Evolutionary conservation across 495 filamentous ascomycete species (phyloP).

Genomic region (Aspergillus baeticus): DNA sequence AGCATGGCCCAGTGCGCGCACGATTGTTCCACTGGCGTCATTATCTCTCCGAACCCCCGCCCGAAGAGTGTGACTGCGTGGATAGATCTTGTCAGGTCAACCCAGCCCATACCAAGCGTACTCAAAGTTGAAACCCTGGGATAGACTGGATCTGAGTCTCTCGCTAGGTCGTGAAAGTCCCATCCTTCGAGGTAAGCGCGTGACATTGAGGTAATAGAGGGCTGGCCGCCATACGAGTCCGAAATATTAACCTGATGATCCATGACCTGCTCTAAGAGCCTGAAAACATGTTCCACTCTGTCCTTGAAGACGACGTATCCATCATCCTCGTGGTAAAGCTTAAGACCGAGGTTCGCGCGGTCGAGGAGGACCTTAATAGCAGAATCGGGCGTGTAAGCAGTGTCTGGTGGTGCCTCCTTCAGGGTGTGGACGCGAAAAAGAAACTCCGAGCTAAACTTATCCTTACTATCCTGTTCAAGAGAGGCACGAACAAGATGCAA

Average conservation of each 20-base stretch:
- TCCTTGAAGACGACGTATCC: slow-evolving; percentile 14
- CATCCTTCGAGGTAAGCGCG: slow-evolving; percentile 31
- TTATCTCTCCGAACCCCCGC: neutral
- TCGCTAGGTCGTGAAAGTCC: slow-evolving; percentile 31
- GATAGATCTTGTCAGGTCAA: slow-evolving; percentile 21
- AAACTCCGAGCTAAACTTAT: slow-evolving; percentile 16
- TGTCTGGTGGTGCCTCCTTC: neutral
- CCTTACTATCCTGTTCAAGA: slow-evolving; percentile 17
- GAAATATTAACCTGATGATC: slow-evolving; percentile 19
- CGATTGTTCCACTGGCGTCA: slow-evolving; percentile 4
- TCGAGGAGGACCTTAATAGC: slow-evolving; percentile 21
- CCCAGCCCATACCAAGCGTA: slow-evolving; percentile 24
- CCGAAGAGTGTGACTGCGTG: neutral
- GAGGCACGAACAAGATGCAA: slow-evolving; percentile 34
- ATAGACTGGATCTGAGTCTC: slow-evolving; percentile 16
- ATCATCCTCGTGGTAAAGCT: slow-evolving; percentile 19
- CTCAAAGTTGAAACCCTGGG: slow-evolving; percentile 22
- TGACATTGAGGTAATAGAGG: neutral
- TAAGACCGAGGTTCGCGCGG: slow-evolving; percentile 15
- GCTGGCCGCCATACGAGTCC: neutral
- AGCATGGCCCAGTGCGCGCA: slow-evolving; percentile 25
- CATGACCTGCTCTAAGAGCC: slow-evolving; percentile 26
- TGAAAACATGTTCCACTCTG: slow-evolving; percentile 17
- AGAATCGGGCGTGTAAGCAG: neutral
- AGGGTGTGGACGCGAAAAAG: slow-evolving; percentile 1